Evolutionary conservation across 768 basidiomycete genomes (phyloP), one percentile per base, ranked within the genome.

Genomic region (Phanerochaete sordida): DNA sequence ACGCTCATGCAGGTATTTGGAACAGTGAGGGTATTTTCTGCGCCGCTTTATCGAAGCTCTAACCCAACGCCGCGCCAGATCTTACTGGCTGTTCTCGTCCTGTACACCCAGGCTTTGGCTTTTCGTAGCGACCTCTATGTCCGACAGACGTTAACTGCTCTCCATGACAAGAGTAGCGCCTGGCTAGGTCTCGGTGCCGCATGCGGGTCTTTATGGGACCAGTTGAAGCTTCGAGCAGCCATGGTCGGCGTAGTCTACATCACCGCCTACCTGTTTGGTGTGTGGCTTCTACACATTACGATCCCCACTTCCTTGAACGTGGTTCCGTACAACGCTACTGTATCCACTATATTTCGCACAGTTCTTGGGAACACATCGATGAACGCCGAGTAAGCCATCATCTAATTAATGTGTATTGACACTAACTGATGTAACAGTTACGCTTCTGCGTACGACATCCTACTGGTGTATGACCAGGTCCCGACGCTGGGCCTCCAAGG

Each of bases 161-260:
- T 56, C 21, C 54, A 56, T 23, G 54, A 56, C 43, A 43, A 56
- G 39, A 39, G 33, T n/a, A 44, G 12, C 37, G 54, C 54, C 6
- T 56, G 54, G 54, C 39, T 44, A 5, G 54, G 54, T 35, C 4
- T 56, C 12, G 54, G 54, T 16, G 37, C 54, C 11, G 37, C 54
- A 2, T 5, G 21, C 24, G 37, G 19, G n/a, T 16, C 26, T 3
- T 21, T 56, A 8, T 46, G 37, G 39, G 6, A 15, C 15, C 54
- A 56, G 21, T 16, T 46, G 3, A 45, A 12, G 28, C 33, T 43
- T 27, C 37, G 39, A 9, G 28, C 54, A 8, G 9, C 54, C 15
- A n/a, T 28, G n/a, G 24, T 33, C 3, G n/a, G 54, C 43, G 9
- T 56, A 8, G 4, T 56, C 27, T 6, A 39, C 33, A 56, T 56